Evolutionary conservation across 2,329 filamentous ascomycete species (phyloP).

Genomic region (Ambrosiella beaveri): DNA sequence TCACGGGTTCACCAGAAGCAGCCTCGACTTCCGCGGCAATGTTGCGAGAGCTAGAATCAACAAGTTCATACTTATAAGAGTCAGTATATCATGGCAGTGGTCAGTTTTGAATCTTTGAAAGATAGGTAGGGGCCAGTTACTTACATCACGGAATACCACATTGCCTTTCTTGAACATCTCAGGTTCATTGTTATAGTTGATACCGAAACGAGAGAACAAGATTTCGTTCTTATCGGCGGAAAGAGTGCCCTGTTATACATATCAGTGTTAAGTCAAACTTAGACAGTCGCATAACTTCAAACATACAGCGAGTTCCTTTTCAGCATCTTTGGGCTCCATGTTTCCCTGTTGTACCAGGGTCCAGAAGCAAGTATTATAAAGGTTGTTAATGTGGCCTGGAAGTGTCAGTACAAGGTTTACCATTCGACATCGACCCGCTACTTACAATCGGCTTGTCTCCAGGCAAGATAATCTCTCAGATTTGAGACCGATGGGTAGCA

Average conservation of each 20-base stretch:
- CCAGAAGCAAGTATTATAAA: conserved; percentile 98
- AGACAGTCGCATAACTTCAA: not conserved
- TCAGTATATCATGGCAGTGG: not conserved
- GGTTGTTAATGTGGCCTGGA: conserved; percentile 85
- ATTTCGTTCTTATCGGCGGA: conserved; percentile 92
- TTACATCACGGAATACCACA: conserved; percentile 66
- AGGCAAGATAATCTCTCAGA: conserved; percentile 85
- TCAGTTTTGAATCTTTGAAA: not conserved
- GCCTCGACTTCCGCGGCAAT: conserved; percentile 29
- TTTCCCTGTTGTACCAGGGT: conserved; percentile 62
- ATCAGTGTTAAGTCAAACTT: conserved; percentile 14
- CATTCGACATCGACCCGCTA: not conserved
- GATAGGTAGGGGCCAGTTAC: conserved; percentile 16
- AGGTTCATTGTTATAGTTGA: conserved; percentile 95
- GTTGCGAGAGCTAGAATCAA: conserved; percentile 37
- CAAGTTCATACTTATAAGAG: conserved; percentile 46
- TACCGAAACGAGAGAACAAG: conserved; percentile 67
- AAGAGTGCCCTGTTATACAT: conserved; percentile 50
- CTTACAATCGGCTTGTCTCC: conserved; percentile 91
- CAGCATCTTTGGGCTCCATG: conserved; percentile 60
- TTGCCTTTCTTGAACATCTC: conserved; percentile 91
- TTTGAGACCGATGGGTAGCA: conserved; percentile 72
- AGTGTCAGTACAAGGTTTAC: not conserved
- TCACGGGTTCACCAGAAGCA: conserved; percentile 30
- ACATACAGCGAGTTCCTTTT: conserved; percentile 56